Base-by-base conservation (phyloP, 345 rosid genomes). In the Tarenaya hassleriana region DNA sequence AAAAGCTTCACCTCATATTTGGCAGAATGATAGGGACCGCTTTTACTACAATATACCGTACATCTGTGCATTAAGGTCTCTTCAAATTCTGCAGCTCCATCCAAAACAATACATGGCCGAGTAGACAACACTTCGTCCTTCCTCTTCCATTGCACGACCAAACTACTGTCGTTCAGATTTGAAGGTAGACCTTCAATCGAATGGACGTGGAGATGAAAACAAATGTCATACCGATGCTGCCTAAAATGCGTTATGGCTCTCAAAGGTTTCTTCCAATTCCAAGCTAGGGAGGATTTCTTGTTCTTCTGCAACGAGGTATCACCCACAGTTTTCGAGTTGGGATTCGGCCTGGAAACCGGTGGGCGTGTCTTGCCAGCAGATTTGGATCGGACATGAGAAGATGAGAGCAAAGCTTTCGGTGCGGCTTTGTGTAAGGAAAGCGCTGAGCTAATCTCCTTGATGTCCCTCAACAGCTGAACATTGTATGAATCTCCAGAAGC, bases 191-290 rank as follows among this genome's bases (percentile, higher is more conserved):
- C 95, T 74, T 86, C 79, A 14, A 90, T 74, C 0, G 90, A 81
- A 65, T 83, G 95, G 61, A 77, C 90, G 38, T 83, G 86, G 64
- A 86, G 74, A 60, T 60, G 75, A 72, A 86, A 89, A 64, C 71
- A 81, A 55, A 85, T 58, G 60, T 75, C 69, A 56, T 79, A 81
- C 64, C 73, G 71, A 32, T 74, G 77, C 48, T 57, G 61, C 56
- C 83, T 50, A 34, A 81, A 69, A 69, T 81, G 84, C 37, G 81
- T 65, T 58, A 89, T 68, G n/a, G 86, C 88, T 67, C 81, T 83
- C 46, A 83, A 62, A 10, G 95, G 81, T 21, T 78, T 89, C 88
- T 83, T 89, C 94, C 94, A 89, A 45, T 69, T 79, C 90, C 94
- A 77, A 4, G 56, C 11, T 2, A 74, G 74, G 1, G 66, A 70